phyloP scores from a whole-genome alignment of 306 rosid species.

The Fragaria iinumae region DNA sequence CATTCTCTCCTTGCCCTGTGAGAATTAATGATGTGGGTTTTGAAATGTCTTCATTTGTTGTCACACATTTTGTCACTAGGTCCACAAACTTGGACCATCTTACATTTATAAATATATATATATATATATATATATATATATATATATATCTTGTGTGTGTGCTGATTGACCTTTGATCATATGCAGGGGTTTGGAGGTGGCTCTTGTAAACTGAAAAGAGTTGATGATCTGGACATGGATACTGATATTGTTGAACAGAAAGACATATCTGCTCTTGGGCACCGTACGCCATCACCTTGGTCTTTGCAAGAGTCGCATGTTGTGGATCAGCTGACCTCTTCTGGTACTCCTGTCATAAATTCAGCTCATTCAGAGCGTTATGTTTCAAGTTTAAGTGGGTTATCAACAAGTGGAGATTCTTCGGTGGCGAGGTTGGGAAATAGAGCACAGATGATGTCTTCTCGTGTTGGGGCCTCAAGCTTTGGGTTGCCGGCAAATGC shows the following conservation, averaged over 20 bases:
- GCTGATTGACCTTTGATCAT: slow-evolving; percentile 15
- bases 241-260: slow-evolving; percentile 47
- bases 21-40: neutral
- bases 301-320: slow-evolving; percentile 46
- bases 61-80: neutral
- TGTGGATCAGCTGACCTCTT: slow-evolving; percentile 36
- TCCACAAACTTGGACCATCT: slow-evolving; percentile 6
- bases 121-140: too few species aligned
- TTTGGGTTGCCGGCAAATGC: slow-evolving; percentile 37
- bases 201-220: slow-evolving; percentile 32
- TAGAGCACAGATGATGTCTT: slow-evolving; percentile 29
- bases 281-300: slow-evolving; percentile 51
- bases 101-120: neutral
- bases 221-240: slow-evolving; percentile 42
- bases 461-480: slow-evolving; percentile 35
- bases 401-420: slow-evolving; percentile 36
- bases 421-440: slow-evolving; percentile 41
- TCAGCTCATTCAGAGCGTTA: slow-evolving; percentile 41
- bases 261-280: slow-evolving; percentile 47
- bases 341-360: slow-evolving; percentile 27
- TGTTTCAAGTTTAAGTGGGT: slow-evolving; percentile 36
- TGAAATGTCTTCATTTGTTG: neutral
- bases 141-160: neutral
- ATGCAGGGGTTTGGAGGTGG: slow-evolving; percentile 67
- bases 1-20: neutral